These are phyloP conservation scores for Vachellia pachyceras DNA, from an alignment of 306 rosid species.

Conservation along the genomic window DNA sequence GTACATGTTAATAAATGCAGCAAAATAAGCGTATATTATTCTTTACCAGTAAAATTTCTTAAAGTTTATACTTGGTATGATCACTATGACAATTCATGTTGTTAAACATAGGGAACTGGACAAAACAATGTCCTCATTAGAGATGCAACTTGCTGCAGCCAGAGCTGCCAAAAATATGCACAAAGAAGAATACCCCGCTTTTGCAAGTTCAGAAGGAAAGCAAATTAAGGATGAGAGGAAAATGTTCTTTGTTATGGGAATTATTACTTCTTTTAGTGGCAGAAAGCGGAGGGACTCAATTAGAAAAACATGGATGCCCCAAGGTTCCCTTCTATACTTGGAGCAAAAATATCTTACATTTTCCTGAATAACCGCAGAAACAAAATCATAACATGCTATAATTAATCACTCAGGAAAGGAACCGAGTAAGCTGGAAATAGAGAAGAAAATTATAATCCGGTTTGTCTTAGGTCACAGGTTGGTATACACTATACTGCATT, in stretches of 20 bases:
- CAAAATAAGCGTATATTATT: background rate
- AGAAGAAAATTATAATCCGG: slow-evolving; percentile 18
- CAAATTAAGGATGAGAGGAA: background rate
- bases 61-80: background rate
- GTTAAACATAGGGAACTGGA: slow-evolving; percentile 9
- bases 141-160: slow-evolving; percentile 15
- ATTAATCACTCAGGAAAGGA: slow-evolving; percentile 7
- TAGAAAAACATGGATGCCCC: slow-evolving; percentile 21
- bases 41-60: background rate
- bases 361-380: background rate
- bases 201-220: background rate
- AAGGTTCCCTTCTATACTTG: slow-evolving; percentile 6
- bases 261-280: slow-evolving; percentile 5
- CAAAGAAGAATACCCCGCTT: background rate
- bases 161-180: slow-evolving; percentile 11
- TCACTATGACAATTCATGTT: background rate
- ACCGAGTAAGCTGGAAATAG: background rate
- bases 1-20: background rate
- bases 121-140: slow-evolving; percentile 13
- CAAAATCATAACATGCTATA: background rate
- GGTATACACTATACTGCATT: background rate
- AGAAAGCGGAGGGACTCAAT: slow-evolving; percentile 21
- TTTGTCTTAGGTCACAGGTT: slow-evolving; percentile 11
- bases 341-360: slow-evolving; percentile 3
- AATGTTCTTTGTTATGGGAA: slow-evolving; percentile 19